Evolutionary conservation across 495 filamentous ascomycete genomes (phyloP), one percentile per base, ranked within the genome.

Genomic region (Daldinia caldariorum): DNA sequence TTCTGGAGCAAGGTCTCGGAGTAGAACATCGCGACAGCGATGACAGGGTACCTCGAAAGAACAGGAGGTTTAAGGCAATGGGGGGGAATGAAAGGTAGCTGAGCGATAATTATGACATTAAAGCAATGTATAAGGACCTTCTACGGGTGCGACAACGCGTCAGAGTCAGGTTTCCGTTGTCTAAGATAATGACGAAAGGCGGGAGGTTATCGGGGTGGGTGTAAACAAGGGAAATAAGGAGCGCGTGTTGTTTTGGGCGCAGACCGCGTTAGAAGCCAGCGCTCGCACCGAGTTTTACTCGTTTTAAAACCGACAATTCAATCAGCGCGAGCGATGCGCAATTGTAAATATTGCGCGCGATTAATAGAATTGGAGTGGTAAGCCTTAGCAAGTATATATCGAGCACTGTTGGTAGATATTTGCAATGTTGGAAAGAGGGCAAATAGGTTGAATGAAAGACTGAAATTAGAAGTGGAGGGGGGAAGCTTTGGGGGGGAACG

Each of bases 1-100:
- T 96, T 95, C 60, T 93, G 94, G 67, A 99, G 88, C 62, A 99
- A 88, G 51, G 93, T 93, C 83, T 97, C 94, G 22, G 95, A 97
- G 81, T 97, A 99, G 83, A 99, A 99, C 95, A 99, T 99, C 77
- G 78, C 82, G 85, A 72, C 56, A 72, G 78, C 80, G 79, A 78
- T 74, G 79, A 67, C 66, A 67, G 61, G 58, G 76, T 22, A 18
- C 77, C 69, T 74, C 81, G 78, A 77, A 76, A 77, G 73, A 71
- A 74, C 74, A 69, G 55, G 53, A 62, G 61, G 10, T 55, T 7
- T 7, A 43, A 59, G 55, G 53, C 9, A 37, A 43, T 59, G 39
- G 34, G 39, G 41, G 35, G 61, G 29, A 57, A 67, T 41, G 56
- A 18, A 66, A 73, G 43, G 54, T 20, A 18, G 54, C 12, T 14